These are phyloP conservation scores for Dothideomycetes sp. DNA, from an alignment of 2,329 filamentous ascomycete genomes.

Conservation along the genomic window DNA sequence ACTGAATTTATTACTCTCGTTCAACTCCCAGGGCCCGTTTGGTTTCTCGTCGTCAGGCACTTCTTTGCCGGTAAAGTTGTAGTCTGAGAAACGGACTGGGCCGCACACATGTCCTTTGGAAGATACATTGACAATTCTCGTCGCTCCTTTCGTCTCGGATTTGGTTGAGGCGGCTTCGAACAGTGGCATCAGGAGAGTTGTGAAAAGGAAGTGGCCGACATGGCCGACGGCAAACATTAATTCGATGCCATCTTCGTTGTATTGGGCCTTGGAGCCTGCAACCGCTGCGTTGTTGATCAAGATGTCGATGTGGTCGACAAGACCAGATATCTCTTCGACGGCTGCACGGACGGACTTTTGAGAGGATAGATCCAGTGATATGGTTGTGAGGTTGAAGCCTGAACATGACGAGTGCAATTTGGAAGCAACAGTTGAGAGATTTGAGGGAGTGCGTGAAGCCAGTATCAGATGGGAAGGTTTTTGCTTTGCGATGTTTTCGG, in stretches of 20 bases:
- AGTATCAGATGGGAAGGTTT: constrained; percentile 30
- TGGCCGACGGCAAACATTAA: constrained; percentile 17
- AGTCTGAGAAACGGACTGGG: constrained; percentile 27
- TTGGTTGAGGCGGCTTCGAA: constrained; percentile 13
- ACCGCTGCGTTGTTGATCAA: constrained; percentile 38
- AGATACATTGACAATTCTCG: constrained; percentile 24
- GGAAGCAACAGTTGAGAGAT: constrained; percentile 24
- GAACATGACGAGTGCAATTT: constrained; percentile 19
- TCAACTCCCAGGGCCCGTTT: constrained; percentile 9
- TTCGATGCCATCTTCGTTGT: constrained; percentile 31
- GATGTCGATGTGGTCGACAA: constrained; percentile 28
- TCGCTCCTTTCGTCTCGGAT: constrained; percentile 14
- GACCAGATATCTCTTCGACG: constrained; percentile 23
- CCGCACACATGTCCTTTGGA: constrained; percentile 21
- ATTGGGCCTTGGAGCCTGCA: constrained; percentile 25
- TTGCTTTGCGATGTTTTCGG: constrained; percentile 28
- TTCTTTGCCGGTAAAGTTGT: constrained; percentile 24
- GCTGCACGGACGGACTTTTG: constrained; percentile 26
- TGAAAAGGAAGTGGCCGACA: constrained; percentile 21
- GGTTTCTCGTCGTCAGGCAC: constrained; percentile 18
- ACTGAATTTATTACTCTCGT: constrained; percentile 23
- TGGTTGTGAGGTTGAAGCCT: constrained; percentile 18
- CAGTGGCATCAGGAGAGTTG: constrained; percentile 15
- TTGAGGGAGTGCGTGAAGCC: constrained; percentile 29
- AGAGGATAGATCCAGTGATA: constrained; percentile 29